A percentile compares a stretch with the other conserved stretches of the same genome.
Evolutionary conservation across 306 rosid species (phyloP).

Genomic region (Begonia loranthoides): DNA sequence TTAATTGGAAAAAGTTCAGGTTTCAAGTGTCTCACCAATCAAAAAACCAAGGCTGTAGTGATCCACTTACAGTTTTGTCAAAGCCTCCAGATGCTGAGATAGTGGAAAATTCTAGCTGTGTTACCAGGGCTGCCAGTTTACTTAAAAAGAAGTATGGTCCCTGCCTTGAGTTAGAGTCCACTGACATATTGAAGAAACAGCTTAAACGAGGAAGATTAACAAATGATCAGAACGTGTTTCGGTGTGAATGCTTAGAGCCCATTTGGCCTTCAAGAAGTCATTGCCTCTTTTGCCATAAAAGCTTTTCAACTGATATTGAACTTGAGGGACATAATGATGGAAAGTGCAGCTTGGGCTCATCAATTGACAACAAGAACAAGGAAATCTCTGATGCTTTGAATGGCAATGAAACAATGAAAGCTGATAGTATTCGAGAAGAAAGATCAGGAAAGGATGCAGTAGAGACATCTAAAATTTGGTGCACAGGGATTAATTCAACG

Average conservation of each 20-base stretch:
- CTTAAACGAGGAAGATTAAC: constrained; percentile 30
- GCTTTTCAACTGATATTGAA: constrained; percentile 45
- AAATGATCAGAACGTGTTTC: constrained; percentile 52
- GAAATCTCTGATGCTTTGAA: constrained; percentile 40
- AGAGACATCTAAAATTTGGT: constrained; percentile 21
- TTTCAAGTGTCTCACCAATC: constrained; percentile 29
- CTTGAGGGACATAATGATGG: constrained; percentile 71
- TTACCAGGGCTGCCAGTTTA: constrained; percentile 53
- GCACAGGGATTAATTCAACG: constrained; percentile 40
- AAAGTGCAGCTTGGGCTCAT: constrained; percentile 39
- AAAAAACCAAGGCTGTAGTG: constrained; percentile 28
- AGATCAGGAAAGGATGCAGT: constrained; percentile 25
- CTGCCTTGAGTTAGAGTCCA: constrained; percentile 33
- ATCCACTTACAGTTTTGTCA: constrained; percentile 21
- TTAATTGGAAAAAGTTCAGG: constrained; percentile 53
- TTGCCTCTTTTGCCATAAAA: constrained; percentile 80
- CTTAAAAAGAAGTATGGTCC: constrained; percentile 70
- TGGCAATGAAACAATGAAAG: constrained; percentile 42
- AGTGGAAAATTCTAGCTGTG: constrained; percentile 29
- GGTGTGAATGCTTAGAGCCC: constrained; percentile 87
- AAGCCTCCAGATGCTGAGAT: constrained; percentile 24
- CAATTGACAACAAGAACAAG: constrained; percentile 34
- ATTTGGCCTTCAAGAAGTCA: constrained; percentile 69
- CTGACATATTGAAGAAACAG: constrained; percentile 39
- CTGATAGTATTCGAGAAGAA: constrained; percentile 32